phyloP scores from a whole-genome alignment of 441 rosid genomes.

The Erodium moschatum region DNA sequence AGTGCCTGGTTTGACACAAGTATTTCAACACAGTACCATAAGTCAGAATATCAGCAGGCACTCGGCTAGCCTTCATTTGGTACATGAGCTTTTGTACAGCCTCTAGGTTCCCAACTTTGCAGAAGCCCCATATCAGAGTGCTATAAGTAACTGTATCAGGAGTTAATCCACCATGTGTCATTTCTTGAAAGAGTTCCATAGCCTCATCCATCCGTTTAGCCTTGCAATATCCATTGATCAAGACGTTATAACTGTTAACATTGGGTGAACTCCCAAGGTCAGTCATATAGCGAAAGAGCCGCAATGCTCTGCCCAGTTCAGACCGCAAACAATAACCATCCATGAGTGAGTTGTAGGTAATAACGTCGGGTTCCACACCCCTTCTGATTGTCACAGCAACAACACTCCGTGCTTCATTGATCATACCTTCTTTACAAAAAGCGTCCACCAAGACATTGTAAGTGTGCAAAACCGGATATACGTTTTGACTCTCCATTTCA shows the following conservation, averaged over 20 bases:
- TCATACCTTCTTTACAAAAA: too few relatives aligned
- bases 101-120: background rate
- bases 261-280: slow-evolving; percentile 15
- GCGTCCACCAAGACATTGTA: slow-evolving; percentile 20
- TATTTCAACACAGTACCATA: background rate
- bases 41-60: background rate
- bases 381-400: background rate
- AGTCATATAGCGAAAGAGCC: background rate
- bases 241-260: slow-evolving; percentile 11
- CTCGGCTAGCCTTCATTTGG: background rate
- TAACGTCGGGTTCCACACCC: slow-evolving; percentile 20
- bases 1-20: too few relatives aligned
- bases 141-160: background rate
- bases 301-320: background rate
- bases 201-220: background rate
- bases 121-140: background rate
- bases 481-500: background rate
- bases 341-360: slow-evolving; percentile 20
- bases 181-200: background rate
- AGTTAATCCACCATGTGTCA: background rate
- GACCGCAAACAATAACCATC: background rate
- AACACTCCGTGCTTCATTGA: slow-evolving; percentile 21
- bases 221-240: slow-evolving; percentile 1
- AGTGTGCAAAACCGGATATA: background rate
- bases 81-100: background rate